A percentile compares a stretch with the other conserved stretches of the same genome.
phyloP scores from a whole-genome alignment of 2,329 filamentous ascomycete genomes.

The Coniochaeta sp. region DNA sequence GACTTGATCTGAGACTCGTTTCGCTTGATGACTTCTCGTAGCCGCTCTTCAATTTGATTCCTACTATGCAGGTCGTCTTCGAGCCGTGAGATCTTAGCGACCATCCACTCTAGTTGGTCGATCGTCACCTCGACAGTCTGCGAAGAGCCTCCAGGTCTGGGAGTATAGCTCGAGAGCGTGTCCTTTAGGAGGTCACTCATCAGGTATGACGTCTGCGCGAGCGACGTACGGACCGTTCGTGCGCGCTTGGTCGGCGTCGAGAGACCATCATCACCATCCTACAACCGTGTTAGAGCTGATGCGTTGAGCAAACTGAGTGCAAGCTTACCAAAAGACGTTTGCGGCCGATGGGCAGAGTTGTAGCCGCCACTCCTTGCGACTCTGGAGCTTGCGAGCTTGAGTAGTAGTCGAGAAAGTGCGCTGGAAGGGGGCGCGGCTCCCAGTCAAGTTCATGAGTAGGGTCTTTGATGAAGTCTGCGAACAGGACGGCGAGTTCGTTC shows the following conservation, averaged over 20 bases:
- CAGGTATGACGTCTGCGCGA: slow-evolving; percentile 3
- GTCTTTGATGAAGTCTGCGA: slow-evolving; percentile 36
- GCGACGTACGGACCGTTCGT: slow-evolving; percentile 16
- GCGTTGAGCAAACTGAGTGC: not conserved
- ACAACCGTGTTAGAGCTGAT: slow-evolving; percentile 5
- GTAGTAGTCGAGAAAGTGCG: slow-evolving; percentile 40
- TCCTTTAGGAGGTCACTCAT: slow-evolving; percentile 23
- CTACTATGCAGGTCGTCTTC: slow-evolving; percentile 26
- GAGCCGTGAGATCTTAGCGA: slow-evolving; percentile 28
- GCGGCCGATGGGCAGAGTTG: slow-evolving; percentile 19
- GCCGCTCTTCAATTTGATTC: slow-evolving; percentile 11
- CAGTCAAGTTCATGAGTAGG: slow-evolving; percentile 32
- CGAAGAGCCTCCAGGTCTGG: not conserved
- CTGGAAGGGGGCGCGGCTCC: slow-evolving; percentile 38
- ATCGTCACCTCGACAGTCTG: slow-evolving; percentile 14
- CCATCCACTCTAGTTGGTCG: slow-evolving; percentile 27
- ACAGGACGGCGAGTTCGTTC: slow-evolving; percentile 36
- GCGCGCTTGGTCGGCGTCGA: slow-evolving; percentile 20
- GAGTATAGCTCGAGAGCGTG: slow-evolving; percentile 11
- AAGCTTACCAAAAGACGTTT: slow-evolving; percentile 44
- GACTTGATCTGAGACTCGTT: slow-evolving; percentile 39
- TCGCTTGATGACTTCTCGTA: slow-evolving; percentile 28
- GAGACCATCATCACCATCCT: slow-evolving; percentile 23
- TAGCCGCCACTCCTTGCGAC: slow-evolving; percentile 9
- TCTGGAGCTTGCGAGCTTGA: slow-evolving; percentile 23